Percentiles rank a stretch among this genome's conserved stretches.
Conservation (phyloP, 345 rosid species). For the Kernera saxatilis region DNA sequence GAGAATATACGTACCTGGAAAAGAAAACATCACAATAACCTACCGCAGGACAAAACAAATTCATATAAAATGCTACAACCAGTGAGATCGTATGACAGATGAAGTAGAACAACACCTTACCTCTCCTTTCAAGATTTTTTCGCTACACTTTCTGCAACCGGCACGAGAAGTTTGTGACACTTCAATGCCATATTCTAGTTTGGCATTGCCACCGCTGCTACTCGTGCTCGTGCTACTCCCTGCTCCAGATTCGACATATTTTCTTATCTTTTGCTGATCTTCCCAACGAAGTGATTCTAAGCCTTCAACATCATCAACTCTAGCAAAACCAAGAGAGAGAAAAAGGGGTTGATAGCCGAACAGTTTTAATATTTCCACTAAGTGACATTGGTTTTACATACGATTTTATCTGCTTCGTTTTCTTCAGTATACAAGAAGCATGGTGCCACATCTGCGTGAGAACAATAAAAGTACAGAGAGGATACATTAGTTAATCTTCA, state of each 20-base stretch:
- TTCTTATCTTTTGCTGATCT: slow-evolving; percentile 80
- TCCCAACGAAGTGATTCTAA: slow-evolving; percentile 91
- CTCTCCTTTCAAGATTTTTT: slow-evolving; percentile 87
- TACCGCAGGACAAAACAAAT: not conserved
- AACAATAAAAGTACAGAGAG: not conserved
- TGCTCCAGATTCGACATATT: slow-evolving; percentile 50
- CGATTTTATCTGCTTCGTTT: slow-evolving; percentile 74
- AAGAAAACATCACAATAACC: not conserved
- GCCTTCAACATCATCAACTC: slow-evolving; percentile 91
- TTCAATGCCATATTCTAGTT: slow-evolving; percentile 58
- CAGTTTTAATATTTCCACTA: not conserved
- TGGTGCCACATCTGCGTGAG: slow-evolving; percentile 85
- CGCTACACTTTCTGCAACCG: slow-evolving; percentile 58
- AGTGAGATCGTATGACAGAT: slow-evolving; percentile 3
- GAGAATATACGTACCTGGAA: slow-evolving; percentile 72
- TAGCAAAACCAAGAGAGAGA: slow-evolving; percentile 21
- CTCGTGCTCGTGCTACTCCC: not conserved
- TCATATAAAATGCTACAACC: not conserved
- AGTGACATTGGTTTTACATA: slow-evolving; percentile 31
- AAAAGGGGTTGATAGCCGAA: not conserved
- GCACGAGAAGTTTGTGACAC: slow-evolving; percentile 83
- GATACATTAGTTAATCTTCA: not conserved
- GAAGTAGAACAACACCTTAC: slow-evolving; percentile 38
- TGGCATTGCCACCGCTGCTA: slow-evolving; percentile 15
- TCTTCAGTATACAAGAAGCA: slow-evolving; percentile 63